These are phyloP conservation scores for Exophiala viscosa DNA, from an alignment of 2,329 filamentous ascomycete species.

Conservation along the genomic window DNA sequence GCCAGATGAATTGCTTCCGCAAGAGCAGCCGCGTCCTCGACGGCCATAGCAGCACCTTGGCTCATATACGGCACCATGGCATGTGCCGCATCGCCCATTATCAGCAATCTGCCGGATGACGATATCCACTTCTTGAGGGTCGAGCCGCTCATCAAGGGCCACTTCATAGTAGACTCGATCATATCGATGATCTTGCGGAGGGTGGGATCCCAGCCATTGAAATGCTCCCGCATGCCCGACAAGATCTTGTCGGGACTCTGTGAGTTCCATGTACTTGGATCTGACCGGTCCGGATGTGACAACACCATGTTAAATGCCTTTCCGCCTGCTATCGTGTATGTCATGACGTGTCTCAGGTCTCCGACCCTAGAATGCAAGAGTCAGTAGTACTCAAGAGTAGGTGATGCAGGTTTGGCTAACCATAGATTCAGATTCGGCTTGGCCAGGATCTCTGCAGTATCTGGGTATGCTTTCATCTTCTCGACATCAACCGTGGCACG, in stretches of 20 bases:
- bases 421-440: conserved; percentile 25
- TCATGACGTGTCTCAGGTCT: conserved; percentile 31
- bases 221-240: conserved; percentile 24
- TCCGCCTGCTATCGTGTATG: conserved; percentile 32
- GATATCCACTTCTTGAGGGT: conserved; percentile 32
- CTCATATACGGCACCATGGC: conserved; percentile 46
- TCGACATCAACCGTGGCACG: conserved; percentile 23
- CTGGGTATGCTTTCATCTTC: conserved; percentile 19
- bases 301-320: conserved; percentile 48
- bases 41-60: conserved; percentile 43
- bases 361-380: conserved; percentile 25
- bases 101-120: conserved; percentile 32
- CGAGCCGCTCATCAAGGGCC: conserved; percentile 30
- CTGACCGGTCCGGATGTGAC: conserved; percentile 39
- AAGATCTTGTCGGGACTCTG: conserved; percentile 34
- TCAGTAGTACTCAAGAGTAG: neutral
- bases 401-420: conserved; percentile 23
- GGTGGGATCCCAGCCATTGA: conserved; percentile 27
- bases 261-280: conserved; percentile 33
- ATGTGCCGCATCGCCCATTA: conserved; percentile 44
- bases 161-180: conserved; percentile 36
- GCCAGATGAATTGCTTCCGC: conserved; percentile 23
- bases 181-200: conserved; percentile 37
- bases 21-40: conserved; percentile 43
- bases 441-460: conserved; percentile 16